phyloP scores from a whole-genome alignment of 2,329 filamentous ascomycete genomes.

The Geoglossum cookeanum region DNA sequence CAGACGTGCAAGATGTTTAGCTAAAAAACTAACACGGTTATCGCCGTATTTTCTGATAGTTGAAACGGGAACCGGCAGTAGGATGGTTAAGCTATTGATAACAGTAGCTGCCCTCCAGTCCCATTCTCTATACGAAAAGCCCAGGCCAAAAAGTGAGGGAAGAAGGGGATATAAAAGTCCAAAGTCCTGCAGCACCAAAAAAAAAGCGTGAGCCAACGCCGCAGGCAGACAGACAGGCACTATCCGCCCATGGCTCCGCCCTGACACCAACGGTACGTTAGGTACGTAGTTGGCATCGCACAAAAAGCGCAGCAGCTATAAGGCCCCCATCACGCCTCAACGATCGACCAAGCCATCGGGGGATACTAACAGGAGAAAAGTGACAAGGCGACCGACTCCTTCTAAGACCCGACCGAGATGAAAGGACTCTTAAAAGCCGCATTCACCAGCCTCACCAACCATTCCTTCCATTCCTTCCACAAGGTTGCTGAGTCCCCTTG shows the following conservation, averaged over 20 bases:
- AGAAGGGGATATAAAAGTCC: background rate
- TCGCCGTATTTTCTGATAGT: background rate
- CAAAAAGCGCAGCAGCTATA: background rate
- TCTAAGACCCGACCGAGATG: background rate
- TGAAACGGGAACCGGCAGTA: background rate
- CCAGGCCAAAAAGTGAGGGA: background rate
- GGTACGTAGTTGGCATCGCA: background rate
- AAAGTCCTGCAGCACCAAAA: background rate
- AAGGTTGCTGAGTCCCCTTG: too few species aligned
- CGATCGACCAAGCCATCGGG: background rate
- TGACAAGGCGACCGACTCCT: background rate
- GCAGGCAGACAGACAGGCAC: background rate
- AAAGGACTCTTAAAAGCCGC: background rate
- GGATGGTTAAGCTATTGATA: background rate
- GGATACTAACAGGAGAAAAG: background rate
- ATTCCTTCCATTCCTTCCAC: background rate
- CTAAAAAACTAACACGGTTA: background rate
- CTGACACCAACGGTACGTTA: background rate
- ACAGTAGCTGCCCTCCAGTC: background rate
- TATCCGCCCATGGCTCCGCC: background rate
- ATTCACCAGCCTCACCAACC: background rate
- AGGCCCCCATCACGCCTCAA: background rate
- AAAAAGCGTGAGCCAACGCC: background rate
- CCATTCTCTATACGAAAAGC: background rate
- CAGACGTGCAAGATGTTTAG: background rate